Base-by-base conservation (phyloP, 805 yeast species). In the Schwanniomyces occidentalis region DNA sequence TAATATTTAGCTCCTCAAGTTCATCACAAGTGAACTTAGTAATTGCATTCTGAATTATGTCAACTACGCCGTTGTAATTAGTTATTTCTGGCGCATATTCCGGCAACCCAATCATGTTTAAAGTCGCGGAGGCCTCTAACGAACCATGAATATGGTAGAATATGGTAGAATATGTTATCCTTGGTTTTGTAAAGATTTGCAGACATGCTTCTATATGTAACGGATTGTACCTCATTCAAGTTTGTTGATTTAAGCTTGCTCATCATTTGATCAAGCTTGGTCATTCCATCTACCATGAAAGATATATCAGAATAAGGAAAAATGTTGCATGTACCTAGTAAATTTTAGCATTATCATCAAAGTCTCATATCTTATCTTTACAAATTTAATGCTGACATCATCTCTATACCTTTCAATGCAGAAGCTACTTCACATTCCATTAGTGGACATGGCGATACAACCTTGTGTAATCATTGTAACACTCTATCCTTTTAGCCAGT, bases 61-160 rank as follows among this genome's bases (percentile, higher is more conserved):
- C 34, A 14, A 56, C 51, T 27, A 58, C 46, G 7, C 41, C 52
- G 8, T 44, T 35, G 42, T 58, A 56, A 19, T 51, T 56, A 8
- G 46, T 46, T 16, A 60, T 31, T 12, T 46, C 46, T 7, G 45
- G 42, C n/a, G 45, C 35, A 32, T 37, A 47, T 7, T 54, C 40
- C 8, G 64, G 64, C 7, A 60, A 44, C 1, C 63, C 64, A 24
- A 60, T 51, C 64, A 60, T 54, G 13, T 55, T 49, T 30, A 60
- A 44, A 9, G 63, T 54, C 0, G 54, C 45, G 4, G 54, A 40
- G 2, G 64, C 58, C 17, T 58, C 60, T 25, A 60, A 44, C 6
- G 61, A 54, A 6, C 65, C 65, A 37, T 61, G 66, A 21, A 61
- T 52, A 31, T 58, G 66, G 30, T 50, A 56, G 34, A 35, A 56